Percentiles rank a stretch among this genome's conserved stretches.
These are phyloP conservation scores for Leishmania turanica DNA, from an alignment of 208 protist genomes.

Conservation along the genomic window DNA sequence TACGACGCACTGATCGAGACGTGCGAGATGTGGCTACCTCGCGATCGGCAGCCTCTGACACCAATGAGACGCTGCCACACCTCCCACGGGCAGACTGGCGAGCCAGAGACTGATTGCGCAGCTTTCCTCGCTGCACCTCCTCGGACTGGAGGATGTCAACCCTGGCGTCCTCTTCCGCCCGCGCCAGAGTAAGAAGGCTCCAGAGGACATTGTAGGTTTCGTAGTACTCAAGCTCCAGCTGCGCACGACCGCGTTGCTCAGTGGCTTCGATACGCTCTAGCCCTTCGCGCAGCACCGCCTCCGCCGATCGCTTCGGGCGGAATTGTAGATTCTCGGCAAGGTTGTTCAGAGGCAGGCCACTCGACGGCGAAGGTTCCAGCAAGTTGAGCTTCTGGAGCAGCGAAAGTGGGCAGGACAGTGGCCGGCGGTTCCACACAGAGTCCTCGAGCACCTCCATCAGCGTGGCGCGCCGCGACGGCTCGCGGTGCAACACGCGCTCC, in stretches of 20 bases:
- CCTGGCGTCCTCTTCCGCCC: constrained; percentile 40
- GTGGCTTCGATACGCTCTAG: constrained; percentile 47
- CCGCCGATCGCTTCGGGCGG: constrained; percentile 38
- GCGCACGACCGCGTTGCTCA: constrained; percentile 56
- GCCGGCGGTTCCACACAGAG: constrained; percentile 82
- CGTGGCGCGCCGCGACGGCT: constrained; percentile 52
- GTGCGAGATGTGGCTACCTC: constrained; percentile 5
- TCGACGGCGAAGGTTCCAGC: constrained; percentile 39
- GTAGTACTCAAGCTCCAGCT: constrained; percentile 67
- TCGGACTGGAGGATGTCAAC: constrained; percentile 42
- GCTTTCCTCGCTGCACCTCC: constrained; percentile 29
- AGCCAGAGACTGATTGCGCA: constrained; percentile 39
- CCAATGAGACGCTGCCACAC: constrained; percentile 55
- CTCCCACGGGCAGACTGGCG: constrained; percentile 29
- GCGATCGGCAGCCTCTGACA: constrained; percentile 26
- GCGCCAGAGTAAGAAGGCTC: constrained; percentile 35
- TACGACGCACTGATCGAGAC: constrained; percentile 47
- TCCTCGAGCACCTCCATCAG: constrained; percentile 79
- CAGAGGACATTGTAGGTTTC: constrained; percentile 57
- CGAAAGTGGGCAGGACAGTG: constrained; percentile 76
- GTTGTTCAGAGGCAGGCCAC: constrained; percentile 37
- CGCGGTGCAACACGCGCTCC: constrained; percentile 59
- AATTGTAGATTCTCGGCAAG: constrained; percentile 47
- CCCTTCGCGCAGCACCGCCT: constrained; percentile 48
- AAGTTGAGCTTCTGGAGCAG: constrained; percentile 83